These are phyloP conservation scores for Amauroascus verrucosus DNA, from an alignment of 2,329 filamentous ascomycete genomes.

Conservation along the genomic window DNA sequence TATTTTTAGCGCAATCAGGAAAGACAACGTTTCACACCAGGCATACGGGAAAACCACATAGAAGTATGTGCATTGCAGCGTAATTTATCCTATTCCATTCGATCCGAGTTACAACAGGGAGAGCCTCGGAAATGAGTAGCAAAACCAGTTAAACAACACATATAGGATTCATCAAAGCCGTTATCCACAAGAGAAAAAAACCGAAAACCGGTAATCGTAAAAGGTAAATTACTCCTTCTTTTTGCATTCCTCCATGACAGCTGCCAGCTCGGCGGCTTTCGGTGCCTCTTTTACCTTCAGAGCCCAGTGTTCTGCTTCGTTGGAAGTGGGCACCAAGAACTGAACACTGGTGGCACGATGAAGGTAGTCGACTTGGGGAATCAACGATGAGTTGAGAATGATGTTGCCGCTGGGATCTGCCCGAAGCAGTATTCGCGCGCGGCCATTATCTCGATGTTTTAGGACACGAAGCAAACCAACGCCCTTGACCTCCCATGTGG, in stretches of 20 bases:
- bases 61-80: not conserved
- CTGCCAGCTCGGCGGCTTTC: conserved; percentile 42
- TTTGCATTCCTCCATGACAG: conserved; percentile 42
- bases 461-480: conserved; percentile 62
- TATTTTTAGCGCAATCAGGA: not conserved
- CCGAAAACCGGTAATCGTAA: not conserved
- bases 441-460: conserved; percentile 59
- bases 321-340: conserved; percentile 44
- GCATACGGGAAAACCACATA: not conserved
- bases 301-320: conserved; percentile 58
- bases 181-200: not conserved
- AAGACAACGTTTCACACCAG: not conserved
- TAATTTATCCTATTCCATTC: not conserved
- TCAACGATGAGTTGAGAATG: conserved; percentile 58
- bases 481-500: conserved; percentile 58
- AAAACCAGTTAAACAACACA: not conserved
- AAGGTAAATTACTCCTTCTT: conserved; percentile 1
- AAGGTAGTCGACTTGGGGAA: conserved; percentile 54
- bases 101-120: not conserved
- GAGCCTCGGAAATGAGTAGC: not conserved
- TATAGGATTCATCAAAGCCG: conserved; percentile 7
- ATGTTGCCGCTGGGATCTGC: conserved; percentile 66
- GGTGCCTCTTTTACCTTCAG: conserved; percentile 55
- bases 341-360: conserved; percentile 40
- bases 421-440: conserved; percentile 59